Evolutionary conservation across 1,284 basidiomycete genomes (phyloP).

Genomic region (Ustilago sp.): DNA sequence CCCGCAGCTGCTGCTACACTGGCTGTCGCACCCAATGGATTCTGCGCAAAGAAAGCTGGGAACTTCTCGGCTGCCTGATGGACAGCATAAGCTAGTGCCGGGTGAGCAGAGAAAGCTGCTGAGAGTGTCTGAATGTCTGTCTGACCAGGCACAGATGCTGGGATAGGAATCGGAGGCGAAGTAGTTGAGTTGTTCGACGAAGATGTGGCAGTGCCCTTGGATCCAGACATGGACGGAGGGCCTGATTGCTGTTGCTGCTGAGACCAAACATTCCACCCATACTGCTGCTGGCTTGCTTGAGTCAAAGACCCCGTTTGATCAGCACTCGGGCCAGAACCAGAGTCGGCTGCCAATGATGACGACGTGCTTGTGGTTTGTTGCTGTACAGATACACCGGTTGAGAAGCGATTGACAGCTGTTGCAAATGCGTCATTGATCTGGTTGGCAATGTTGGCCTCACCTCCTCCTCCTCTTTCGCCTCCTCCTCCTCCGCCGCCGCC

Average conservation of each 20-base stretch:
- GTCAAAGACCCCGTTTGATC: not conserved
- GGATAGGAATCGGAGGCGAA: constrained; percentile 20
- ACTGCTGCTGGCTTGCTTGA: not conserved
- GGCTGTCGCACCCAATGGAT: constrained; percentile 45
- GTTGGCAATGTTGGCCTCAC: constrained; percentile 14
- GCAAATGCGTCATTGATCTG: constrained; percentile 42
- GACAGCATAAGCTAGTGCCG: constrained; percentile 43
- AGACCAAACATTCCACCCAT: constrained; percentile 18
- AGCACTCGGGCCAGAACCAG: constrained; percentile 6
- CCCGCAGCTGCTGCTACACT: constrained; percentile 43
- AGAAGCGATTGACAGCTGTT: constrained; percentile 24
- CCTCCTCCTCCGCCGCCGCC: constrained; percentile 3
- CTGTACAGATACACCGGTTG: constrained; percentile 24
- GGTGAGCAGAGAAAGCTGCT: constrained; percentile 45
- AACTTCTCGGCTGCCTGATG: constrained; percentile 52
- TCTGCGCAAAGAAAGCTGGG: constrained; percentile 47
- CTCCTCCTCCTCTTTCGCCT: not conserved
- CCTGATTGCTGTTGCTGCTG: constrained; percentile 10
- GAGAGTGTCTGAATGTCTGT: constrained; percentile 40
- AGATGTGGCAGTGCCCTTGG: constrained; percentile 25
- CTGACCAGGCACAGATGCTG: constrained; percentile 1
- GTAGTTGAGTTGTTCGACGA: constrained; percentile 26
- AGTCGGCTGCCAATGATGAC: not conserved
- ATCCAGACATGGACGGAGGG: constrained; percentile 37
- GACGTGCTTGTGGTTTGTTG: constrained; percentile 2